phyloP scores from a whole-genome alignment of 768 basidiomycete genomes.

The Kwoniella pini region DNA sequence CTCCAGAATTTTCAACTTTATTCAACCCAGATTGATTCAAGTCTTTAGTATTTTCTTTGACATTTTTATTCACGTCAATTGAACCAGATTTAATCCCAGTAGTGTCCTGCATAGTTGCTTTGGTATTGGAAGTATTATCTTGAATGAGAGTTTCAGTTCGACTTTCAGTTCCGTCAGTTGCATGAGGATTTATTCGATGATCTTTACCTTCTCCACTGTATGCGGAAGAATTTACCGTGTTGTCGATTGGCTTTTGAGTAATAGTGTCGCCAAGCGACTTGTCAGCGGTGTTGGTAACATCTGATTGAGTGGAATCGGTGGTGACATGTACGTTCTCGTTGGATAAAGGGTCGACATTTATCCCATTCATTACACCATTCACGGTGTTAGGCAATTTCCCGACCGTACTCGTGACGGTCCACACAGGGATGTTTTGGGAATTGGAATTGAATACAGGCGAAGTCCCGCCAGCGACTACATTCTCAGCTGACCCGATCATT shows the following conservation, averaged over 20 bases:
- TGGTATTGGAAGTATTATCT: slow-evolving; percentile 2
- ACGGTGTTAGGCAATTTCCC: slow-evolving; percentile 2
- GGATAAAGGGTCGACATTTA: not conserved
- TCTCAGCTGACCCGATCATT: not conserved
- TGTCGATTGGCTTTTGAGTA: not conserved
- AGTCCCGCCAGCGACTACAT: not conserved
- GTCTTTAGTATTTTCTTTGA: not conserved
- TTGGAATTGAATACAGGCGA: not conserved
- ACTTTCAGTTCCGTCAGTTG: not conserved
- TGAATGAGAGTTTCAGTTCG: not conserved
- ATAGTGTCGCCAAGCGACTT: not conserved
- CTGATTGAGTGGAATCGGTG: slow-evolving; percentile 2
- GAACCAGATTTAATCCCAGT: not conserved
- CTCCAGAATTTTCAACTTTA: not conserved
- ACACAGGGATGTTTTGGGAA: too few species aligned
- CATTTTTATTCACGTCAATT: not conserved
- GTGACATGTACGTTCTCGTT: not conserved
- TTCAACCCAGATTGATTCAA: not conserved
- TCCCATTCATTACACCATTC: not conserved
- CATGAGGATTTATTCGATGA: slow-evolving; percentile 4
- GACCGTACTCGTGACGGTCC: not conserved
- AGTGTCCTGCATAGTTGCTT: not conserved
- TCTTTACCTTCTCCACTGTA: not conserved
- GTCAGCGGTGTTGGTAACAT: not conserved
- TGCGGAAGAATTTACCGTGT: slow-evolving; percentile 1